Conservation (phyloP, 2,329 filamentous ascomycete genomes). For the Colletotrichum sp. region DNA sequence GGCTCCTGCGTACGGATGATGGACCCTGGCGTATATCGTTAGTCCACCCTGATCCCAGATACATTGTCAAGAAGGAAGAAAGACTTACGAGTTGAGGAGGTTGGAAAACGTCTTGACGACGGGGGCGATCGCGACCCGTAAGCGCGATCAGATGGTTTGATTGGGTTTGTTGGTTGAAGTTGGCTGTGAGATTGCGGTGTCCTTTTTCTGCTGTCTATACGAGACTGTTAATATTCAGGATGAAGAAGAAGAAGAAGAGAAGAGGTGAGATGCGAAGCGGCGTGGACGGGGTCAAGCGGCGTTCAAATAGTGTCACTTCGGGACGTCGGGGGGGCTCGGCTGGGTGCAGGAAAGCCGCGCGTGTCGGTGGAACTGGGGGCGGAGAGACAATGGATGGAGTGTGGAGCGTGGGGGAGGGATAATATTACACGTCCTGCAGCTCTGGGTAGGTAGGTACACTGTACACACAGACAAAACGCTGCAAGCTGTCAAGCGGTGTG, state of each 20-base stretch:
- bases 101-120: conserved; percentile 98
- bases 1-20: conserved; percentile 96
- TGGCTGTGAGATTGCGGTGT: background rate
- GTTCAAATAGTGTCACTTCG: conserved; percentile 6
- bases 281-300: background rate
- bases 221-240: background rate
- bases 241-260: background rate
- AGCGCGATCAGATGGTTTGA: conserved; percentile 55
- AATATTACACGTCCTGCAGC: background rate
- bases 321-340: background rate
- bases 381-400: background rate
- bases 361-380: background rate
- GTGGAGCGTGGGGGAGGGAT: background rate
- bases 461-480: background rate
- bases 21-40: conserved; percentile 64
- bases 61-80: too few relatives aligned
- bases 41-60: too few relatives aligned
- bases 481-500: background rate
- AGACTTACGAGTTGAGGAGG: conserved; percentile 89
- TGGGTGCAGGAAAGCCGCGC: background rate
- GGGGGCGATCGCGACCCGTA: conserved; percentile 61
- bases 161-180: background rate
- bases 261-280: background rate
- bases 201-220: background rate
- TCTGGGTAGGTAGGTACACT: background rate